These are phyloP conservation scores for Tetrahymena malaccensis DNA, from an alignment of 73 alveolate genomes.

Conservation along the genomic window DNA sequence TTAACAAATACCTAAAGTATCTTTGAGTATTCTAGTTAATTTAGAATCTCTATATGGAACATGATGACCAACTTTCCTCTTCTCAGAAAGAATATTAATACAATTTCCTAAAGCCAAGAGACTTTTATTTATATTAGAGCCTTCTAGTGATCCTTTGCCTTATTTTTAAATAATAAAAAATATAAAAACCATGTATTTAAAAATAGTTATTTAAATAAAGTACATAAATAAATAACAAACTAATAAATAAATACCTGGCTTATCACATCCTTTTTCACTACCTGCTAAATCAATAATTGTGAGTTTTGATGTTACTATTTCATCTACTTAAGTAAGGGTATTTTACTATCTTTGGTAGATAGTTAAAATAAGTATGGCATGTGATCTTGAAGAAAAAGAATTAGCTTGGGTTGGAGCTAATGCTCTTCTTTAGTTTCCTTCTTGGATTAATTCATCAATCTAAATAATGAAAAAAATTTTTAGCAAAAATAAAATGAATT, in stretches of 20 bases:
- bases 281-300: conserved; percentile 96
- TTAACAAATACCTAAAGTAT: conserved; percentile 71
- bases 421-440: conserved; percentile 84
- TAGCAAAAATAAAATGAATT: not conserved
- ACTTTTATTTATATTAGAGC: conserved; percentile 87
- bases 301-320: conserved; percentile 57
- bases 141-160: conserved; percentile 90
- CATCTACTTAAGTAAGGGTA: conserved; percentile 66
- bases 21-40: conserved; percentile 90
- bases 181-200: too few relatives aligned
- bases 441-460: conserved; percentile 42
- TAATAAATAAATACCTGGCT: conserved; percentile 58
- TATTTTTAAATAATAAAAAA: conserved; percentile 45
- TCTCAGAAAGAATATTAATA: conserved; percentile 87
- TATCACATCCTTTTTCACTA: conserved; percentile 89
- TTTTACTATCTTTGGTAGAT: conserved; percentile 70
- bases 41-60: conserved; percentile 93
- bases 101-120: conserved; percentile 90
- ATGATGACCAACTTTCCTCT: conserved; percentile 61
- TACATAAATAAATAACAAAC: too few relatives aligned
- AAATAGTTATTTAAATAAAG: too few relatives aligned
- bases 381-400: conserved; percentile 84
- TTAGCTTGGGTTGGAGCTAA: conserved; percentile 93
- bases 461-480: not conserved
- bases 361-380: conserved; percentile 84